A percentile compares a stretch with the other conserved stretches of the same genome.
Conservation (phyloP, 805 yeast genomes). For the Peterozyma toletana region DNA sequence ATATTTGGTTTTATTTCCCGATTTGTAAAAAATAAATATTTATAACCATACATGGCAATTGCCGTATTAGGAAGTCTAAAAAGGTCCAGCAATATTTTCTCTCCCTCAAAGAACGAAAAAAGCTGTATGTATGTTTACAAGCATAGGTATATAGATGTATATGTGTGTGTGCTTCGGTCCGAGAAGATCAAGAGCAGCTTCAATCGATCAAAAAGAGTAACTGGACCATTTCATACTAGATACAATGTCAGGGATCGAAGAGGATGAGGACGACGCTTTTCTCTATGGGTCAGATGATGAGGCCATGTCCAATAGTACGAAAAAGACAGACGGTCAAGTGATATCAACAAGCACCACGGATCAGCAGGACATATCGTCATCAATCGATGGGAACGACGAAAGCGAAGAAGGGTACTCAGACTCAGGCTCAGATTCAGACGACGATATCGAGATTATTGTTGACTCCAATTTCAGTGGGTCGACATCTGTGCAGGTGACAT, state of each 20-base stretch:
- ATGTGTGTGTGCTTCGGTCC: not conserved
- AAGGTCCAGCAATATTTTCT: no score
- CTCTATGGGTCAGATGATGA: conserved; percentile 51
- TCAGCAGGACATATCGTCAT: conserved; percentile 9
- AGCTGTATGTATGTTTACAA: not conserved
- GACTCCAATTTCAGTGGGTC: conserved; percentile 23
- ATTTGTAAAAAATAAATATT: no score
- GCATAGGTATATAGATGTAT: not conserved
- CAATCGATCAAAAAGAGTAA: not conserved
- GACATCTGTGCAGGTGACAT: conserved; percentile 13
- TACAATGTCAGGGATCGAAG: conserved; percentile 16
- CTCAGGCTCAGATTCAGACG: conserved; percentile 43
- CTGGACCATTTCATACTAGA: not conserved
- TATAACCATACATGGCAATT: no score
- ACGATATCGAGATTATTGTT: conserved; percentile 80
- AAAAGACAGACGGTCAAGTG: conserved; percentile 9
- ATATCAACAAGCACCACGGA: conserved; percentile 13
- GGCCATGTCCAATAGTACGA: conserved; percentile 13
- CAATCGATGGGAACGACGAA: conserved; percentile 14
- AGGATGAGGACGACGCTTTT: conserved; percentile 60
- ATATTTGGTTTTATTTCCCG: no score
- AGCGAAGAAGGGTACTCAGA: conserved; percentile 37
- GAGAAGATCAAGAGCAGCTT: no score
- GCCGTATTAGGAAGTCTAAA: no score
- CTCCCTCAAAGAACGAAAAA: no score